Percentiles rank a stretch among this genome's conserved stretches.
Conservation (phyloP, 225 moss, liverwort and hornwort species). For the Straminergon stramineum region DNA sequence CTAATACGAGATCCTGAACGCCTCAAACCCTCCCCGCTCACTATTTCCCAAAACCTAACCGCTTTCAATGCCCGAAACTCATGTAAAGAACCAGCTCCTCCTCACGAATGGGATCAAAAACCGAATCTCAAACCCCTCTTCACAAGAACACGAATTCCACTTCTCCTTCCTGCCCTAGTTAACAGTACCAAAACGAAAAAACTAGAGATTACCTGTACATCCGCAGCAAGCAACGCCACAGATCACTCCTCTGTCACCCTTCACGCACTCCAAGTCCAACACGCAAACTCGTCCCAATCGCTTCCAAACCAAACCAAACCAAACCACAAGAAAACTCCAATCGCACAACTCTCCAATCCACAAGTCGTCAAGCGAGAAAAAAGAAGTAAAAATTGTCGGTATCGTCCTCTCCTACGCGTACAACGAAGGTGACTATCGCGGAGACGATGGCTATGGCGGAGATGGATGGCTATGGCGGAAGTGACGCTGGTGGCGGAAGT, state of each 20-base stretch:
- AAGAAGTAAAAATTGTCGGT: too few species aligned
- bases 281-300: constrained; percentile 18
- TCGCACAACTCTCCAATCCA: constrained; percentile 24
- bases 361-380: background rate
- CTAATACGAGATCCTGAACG: background rate
- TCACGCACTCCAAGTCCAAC: constrained; percentile 35
- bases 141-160: background rate
- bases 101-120: background rate
- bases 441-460: background rate
- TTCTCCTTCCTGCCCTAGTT: background rate
- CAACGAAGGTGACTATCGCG: background rate
- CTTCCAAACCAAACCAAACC: constrained; percentile 21
- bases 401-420: too few species aligned
- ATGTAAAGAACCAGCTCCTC: background rate
- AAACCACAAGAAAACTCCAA: constrained; percentile 3
- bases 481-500: background rate
- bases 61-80: background rate
- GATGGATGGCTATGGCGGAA: background rate
- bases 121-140: background rate
- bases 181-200: background rate
- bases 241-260: constrained; percentile 27
- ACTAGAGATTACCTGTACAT: constrained; percentile 9
- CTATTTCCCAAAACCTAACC: background rate
- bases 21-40: background rate
- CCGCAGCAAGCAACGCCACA: constrained; percentile 4